These are phyloP conservation scores for Trichoderma harzianum DNA, from an alignment of 2,329 filamentous ascomycete genomes.

Conservation along the genomic window DNA sequence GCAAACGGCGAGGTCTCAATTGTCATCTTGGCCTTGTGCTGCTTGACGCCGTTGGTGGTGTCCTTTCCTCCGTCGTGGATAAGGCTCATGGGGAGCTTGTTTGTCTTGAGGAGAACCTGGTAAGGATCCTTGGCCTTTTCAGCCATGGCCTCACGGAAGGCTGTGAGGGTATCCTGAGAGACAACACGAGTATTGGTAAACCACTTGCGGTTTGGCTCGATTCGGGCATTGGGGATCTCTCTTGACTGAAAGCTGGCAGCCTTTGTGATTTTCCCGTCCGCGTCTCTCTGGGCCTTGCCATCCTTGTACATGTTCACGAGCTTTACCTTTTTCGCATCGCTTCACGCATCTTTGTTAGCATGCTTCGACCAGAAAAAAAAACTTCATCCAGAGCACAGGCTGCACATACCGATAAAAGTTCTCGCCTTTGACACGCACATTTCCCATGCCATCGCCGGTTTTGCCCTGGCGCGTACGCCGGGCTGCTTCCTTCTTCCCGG, in stretches of 20 bases:
- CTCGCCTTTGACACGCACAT: slow-evolving; percentile 92
- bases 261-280: slow-evolving; percentile 77
- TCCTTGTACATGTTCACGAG: slow-evolving; percentile 87
- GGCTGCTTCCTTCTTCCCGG: slow-evolving; percentile 84
- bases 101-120: slow-evolving; percentile 90
- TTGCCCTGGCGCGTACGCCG: slow-evolving; percentile 84
- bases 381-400: not conserved
- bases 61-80: slow-evolving; percentile 74
- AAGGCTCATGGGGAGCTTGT: slow-evolving; percentile 94
- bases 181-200: slow-evolving; percentile 92
- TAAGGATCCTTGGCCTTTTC: slow-evolving; percentile 89
- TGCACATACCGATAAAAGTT: slow-evolving; percentile 85
- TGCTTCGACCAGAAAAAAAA: not conserved
- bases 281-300: slow-evolving; percentile 77
- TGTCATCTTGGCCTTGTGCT: slow-evolving; percentile 91
- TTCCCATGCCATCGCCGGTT: slow-evolving; percentile 79
- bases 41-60: slow-evolving; percentile 75
- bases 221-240: slow-evolving; percentile 76
- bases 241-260: slow-evolving; percentile 79
- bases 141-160: slow-evolving; percentile 88
- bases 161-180: slow-evolving; percentile 79
- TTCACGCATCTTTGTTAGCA: slow-evolving; percentile 23
- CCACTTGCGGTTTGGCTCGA: slow-evolving; percentile 97
- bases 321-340: slow-evolving; percentile 81
- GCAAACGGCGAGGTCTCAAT: slow-evolving; percentile 83